phyloP scores from a whole-genome alignment of 345 rosid genomes.

The Anastatica hierochuntica region DNA sequence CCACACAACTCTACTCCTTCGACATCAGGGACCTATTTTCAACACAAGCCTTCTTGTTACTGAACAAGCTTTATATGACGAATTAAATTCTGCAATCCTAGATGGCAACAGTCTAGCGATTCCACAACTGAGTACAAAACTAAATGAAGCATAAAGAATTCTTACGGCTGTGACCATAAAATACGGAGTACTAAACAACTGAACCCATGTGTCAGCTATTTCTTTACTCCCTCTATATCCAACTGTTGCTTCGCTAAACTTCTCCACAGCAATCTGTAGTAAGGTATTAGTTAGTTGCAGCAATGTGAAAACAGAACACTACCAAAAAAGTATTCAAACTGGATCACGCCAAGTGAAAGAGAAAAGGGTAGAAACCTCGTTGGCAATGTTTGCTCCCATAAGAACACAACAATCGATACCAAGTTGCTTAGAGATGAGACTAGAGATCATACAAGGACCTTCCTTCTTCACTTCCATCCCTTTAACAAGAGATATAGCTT shows the following conservation, averaged over 20 bases:
- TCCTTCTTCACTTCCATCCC: conserved; percentile 96
- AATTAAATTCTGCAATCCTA: background rate
- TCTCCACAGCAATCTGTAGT: conserved; percentile 74
- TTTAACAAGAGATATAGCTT: conserved; percentile 86
- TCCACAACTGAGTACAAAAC: background rate
- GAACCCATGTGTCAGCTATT: conserved; percentile 81
- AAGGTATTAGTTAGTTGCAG: background rate
- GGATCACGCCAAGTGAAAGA: background rate
- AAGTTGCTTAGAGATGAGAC: conserved; percentile 60
- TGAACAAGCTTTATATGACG: background rate
- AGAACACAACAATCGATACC: conserved; percentile 75
- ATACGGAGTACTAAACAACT: conserved; percentile 68
- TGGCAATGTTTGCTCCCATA: conserved; percentile 96
- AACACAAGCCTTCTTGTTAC: conserved; percentile 9
- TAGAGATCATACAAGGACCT: conserved; percentile 94
- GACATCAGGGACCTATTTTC: conserved; percentile 68
- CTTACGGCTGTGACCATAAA: conserved; percentile 84
- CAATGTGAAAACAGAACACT: background rate
- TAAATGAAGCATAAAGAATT: background rate
- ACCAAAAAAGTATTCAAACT: background rate
- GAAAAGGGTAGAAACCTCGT: conserved; percentile 42
- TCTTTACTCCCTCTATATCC: conserved; percentile 63
- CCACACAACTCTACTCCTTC: conserved; percentile 97
- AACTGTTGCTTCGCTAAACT: conserved; percentile 94
- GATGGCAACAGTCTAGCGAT: background rate